Base-by-base conservation (phyloP, 371 early-diverging fungal species). In the Mucor plumbeus region DNA sequence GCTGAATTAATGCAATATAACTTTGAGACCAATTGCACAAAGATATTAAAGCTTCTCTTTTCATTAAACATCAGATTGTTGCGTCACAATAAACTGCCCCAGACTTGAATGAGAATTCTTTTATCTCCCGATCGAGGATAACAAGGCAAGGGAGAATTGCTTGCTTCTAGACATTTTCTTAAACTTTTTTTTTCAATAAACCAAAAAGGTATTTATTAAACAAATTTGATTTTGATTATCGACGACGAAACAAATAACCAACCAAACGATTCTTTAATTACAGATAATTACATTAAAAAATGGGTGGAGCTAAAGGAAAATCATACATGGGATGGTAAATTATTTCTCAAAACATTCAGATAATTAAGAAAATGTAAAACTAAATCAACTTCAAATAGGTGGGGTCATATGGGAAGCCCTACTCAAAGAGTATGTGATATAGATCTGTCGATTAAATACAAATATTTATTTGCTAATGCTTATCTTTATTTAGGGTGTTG, bases 391-490 rank as follows among this genome's bases (percentile, higher is more conserved):
- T 47, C 31, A 44, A 13, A 38, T 72, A 76, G 90, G 89, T 92
- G 92, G 91, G 92, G 92, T 72, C 77, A 83, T 72, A 81, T 92
- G 88, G 88, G 89, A 67, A 85, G 88, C 53, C 89, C 90, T 74
- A 89, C 88, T 79, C 90, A 90, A 77, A 76, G 78, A 66, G 84
- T 83, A 80, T 40, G 75, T 50, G 50, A 50, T 21, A 19, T 19
- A 50, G 6, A 55, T 10, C 8, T 34, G 13, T 6, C n/a, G 35
- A 34, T 19, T 19, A 15, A 17, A 5, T n/a, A 6, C 11, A 11
- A 35, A 48, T 10, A 36, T 41, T 14, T 15, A 39, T 44, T 33
- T 41, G 47, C 68, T 43, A 50, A 39, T 55, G 35, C 6, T 34
- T 56, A 17, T 26, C 35, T 53, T 19, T 58, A 38, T 38, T 21